Base-by-base conservation (phyloP, 2,329 filamentous ascomycete species). In the Beauveria pseudobassiana region DNA sequence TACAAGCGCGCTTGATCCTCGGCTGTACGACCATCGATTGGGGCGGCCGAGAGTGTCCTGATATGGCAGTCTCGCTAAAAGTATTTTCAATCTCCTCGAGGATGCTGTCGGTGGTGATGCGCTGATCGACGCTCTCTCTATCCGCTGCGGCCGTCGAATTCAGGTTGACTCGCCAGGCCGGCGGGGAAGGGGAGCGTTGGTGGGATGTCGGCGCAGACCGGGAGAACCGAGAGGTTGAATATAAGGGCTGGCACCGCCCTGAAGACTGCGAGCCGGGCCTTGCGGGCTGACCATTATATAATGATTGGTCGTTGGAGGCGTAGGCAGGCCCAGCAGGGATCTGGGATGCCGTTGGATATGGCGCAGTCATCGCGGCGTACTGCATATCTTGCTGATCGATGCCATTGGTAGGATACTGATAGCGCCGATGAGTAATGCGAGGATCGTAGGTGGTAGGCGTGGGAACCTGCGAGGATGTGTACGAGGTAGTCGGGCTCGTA, bases 1-100 rank as follows among this genome's bases (percentile, higher is more conserved):
- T 83, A 70, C 59, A 72, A 74, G 56, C 79, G 77, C 43, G 77
- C 64, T 46, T 83, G 78, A 24, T 78, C 77, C 24, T 81, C 78
- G 2, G 76, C 73, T 22, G 80, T 72, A 64, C 71, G 73, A 22
- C 80, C 80, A 65, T 84, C 82, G 62, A 74, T 68, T 8, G 77
- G 75, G 30, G 74, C 73, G 8, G 75, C 8, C 75, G 75, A 43
- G 74, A 74, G 14, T 76, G 75, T 5, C 64, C 64, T 9, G 58
- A 54, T 53, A 60, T 60, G 20, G 58, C 26, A 7, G 58, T 46
- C 20, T 60, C 58, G 28, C 58, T 28, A 40, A 50, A 85, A 68
- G 65, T 83, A 80, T 10, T 80, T 63, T 84, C 82, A 56, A 86
- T 84, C 55, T 85, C 82, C 59, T 84, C 75, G 68, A 85, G 83